phyloP scores from a whole-genome alignment of 306 rosid genomes.

The Geum urbanum region DNA sequence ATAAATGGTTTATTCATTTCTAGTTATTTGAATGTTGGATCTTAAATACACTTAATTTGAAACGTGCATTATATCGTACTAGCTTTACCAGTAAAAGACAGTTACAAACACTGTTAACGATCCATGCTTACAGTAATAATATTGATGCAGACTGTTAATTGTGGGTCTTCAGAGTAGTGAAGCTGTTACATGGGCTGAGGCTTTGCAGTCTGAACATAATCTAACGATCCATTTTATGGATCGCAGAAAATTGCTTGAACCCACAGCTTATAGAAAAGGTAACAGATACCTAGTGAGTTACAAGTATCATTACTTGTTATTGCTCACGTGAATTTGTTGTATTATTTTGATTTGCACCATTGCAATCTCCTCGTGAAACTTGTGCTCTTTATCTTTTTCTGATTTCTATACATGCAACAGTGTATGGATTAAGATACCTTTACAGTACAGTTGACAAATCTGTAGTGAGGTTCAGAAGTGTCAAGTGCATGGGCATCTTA shows the following conservation, averaged over 20 bases:
- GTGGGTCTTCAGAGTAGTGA: constrained; percentile 65
- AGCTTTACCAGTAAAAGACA: not conserved
- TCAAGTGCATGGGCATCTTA: not conserved
- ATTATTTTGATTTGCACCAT: not conserved
- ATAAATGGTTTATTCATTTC: not conserved
- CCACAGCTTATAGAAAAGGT: constrained; percentile 88
- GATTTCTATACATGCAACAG: not conserved
- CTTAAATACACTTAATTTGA: not conserved
- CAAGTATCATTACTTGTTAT: not conserved
- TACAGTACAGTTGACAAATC: not conserved
- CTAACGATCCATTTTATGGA: constrained; percentile 64
- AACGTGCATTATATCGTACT: not conserved
- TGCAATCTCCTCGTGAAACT: not conserved
- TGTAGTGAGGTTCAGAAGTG: not conserved
- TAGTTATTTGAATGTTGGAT: not conserved
- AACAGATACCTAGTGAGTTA: constrained; percentile 14
- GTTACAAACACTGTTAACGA: constrained; percentile 2
- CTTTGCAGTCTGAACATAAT: constrained; percentile 56
- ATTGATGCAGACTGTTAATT: constrained; percentile 52
- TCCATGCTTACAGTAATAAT: constrained; percentile 18
- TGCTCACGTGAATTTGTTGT: not conserved
- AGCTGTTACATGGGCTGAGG: constrained; percentile 56
- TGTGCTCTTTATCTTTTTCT: not conserved
- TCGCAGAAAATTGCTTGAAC: constrained; percentile 77
- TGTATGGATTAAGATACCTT: not conserved